Conservation (phyloP, 345 rosid genomes). For the Brassica cretica region DNA sequence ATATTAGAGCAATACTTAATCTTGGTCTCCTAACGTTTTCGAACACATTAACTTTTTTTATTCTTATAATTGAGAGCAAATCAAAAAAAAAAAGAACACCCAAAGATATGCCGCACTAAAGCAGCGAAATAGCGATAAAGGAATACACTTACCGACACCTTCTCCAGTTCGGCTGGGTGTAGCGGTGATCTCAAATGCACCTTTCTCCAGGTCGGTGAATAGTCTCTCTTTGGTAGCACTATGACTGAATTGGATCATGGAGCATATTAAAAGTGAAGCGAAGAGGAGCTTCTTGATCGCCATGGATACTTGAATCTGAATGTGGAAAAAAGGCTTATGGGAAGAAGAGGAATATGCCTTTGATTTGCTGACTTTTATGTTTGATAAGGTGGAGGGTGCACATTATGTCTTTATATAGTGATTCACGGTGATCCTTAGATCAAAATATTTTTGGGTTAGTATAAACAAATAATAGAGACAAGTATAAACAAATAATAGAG, state of each 20-base stretch:
- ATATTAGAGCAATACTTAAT: neutral
- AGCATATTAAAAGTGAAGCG: conserved; percentile 38
- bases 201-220: conserved; percentile 46
- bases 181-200: conserved; percentile 44
- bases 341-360: conserved; percentile 29
- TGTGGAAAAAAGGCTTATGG: neutral
- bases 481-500: conserved; percentile 20
- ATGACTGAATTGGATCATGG: conserved; percentile 18
- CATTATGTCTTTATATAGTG: conserved; percentile 32
- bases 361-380: conserved; percentile 31
- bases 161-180: conserved; percentile 35
- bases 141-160: conserved; percentile 44
- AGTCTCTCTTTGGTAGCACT: conserved; percentile 31
- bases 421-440: conserved; percentile 10
- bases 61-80: too few relatives aligned
- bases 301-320: conserved; percentile 37
- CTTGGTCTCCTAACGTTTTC: neutral
- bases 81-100: too few relatives aligned
- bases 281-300: conserved; percentile 38
- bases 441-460: conserved; percentile 22
- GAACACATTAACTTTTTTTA: neutral
- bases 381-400: conserved; percentile 32
- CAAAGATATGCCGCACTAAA: neutral
- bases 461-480: conserved; percentile 18
- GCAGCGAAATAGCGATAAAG: neutral